phyloP scores from a whole-genome alignment of 2,329 filamentous ascomycete genomes.

The Epichloe typhina region DNA sequence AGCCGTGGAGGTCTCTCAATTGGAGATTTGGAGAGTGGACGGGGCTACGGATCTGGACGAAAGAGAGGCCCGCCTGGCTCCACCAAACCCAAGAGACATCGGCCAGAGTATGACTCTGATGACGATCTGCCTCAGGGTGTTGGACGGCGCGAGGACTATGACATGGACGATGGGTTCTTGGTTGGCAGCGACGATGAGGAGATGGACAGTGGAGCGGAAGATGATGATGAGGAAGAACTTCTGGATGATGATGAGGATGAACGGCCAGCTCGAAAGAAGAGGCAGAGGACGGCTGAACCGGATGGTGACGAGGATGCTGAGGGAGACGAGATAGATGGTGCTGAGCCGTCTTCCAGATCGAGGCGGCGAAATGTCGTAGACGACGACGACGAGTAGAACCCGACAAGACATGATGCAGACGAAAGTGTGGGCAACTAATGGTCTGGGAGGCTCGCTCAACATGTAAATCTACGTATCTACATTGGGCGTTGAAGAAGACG shows the following conservation, averaged over 20 bases:
- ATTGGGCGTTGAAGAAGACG: background rate
- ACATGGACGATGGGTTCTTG: constrained; percentile 68
- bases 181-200: constrained; percentile 63
- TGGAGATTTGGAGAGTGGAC: constrained; percentile 53
- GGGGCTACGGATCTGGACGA: constrained; percentile 35
- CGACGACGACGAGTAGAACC: constrained; percentile 24
- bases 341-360: constrained; percentile 28
- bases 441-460: background rate
- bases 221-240: constrained; percentile 49
- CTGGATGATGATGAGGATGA: constrained; percentile 42
- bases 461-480: background rate
- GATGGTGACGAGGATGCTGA: constrained; percentile 39
- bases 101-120: constrained; percentile 62
- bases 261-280: constrained; percentile 32
- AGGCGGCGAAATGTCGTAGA: constrained; percentile 45
- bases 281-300: constrained; percentile 35
- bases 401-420: background rate
- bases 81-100: constrained; percentile 38
- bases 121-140: constrained; percentile 52
- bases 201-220: constrained; percentile 46
- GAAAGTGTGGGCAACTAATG: background rate
- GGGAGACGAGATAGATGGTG: constrained; percentile 37
- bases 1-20: constrained; percentile 49
- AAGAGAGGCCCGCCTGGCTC: constrained; percentile 40
- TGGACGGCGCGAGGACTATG: constrained; percentile 60